phyloP scores from a whole-genome alignment of 1,284 basidiomycete species.

The Rhodotorula sp. region DNA sequence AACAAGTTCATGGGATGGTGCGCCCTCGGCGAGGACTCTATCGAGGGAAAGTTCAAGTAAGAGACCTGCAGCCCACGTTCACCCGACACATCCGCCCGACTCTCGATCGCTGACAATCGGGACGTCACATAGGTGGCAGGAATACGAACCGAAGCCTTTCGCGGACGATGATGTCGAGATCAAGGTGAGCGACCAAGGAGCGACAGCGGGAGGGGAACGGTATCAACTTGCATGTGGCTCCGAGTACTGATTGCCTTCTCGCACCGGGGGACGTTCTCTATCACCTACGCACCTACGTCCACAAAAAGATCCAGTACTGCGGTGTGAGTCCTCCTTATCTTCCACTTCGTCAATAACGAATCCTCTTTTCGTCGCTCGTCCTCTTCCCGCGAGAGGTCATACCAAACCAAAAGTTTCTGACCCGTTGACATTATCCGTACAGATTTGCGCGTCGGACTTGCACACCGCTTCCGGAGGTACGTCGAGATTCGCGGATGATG shows the following conservation, averaged over 20 bases:
- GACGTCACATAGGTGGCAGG: constrained; percentile 34
- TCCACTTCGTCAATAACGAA: no score
- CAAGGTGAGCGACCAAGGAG: constrained; percentile 14
- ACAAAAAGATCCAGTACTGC: constrained; percentile 16
- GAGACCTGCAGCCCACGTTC: neutral
- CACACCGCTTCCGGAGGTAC: constrained; percentile 34
- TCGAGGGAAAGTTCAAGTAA: constrained; percentile 49
- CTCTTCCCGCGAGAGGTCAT: neutral
- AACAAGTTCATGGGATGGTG: constrained; percentile 48
- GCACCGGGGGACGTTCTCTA: neutral
- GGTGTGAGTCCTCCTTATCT: constrained; percentile 24
- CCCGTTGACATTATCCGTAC: neutral
- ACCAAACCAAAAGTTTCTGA: neutral
- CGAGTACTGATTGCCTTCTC: neutral
- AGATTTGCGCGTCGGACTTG: constrained; percentile 33
- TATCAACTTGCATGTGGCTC: no score
- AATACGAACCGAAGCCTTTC: constrained; percentile 49
- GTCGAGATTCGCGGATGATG: no score
- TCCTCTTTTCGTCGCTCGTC: neutral
- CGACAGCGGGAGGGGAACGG: no score
- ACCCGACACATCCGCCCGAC: neutral
- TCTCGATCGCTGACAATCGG: no score
- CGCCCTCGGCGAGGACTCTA: constrained; percentile 46
- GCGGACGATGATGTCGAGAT: constrained; percentile 51
- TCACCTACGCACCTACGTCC: neutral